These are phyloP conservation scores for Microsporum ferrugineum DNA, from an alignment of 2,329 filamentous ascomycete species.

Conservation along the genomic window DNA sequence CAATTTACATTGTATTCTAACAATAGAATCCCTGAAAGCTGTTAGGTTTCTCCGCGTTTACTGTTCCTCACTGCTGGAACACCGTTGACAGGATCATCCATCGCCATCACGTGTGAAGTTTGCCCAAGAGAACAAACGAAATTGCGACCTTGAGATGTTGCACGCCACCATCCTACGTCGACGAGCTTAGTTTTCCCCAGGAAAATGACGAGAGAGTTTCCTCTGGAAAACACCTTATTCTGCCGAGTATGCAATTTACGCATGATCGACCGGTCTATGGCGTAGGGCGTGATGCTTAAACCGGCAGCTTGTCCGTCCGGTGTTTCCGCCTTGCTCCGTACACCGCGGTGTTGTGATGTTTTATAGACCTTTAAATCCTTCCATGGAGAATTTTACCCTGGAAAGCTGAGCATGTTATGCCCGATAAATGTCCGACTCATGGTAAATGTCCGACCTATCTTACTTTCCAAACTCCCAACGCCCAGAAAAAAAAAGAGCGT, in stretches of 20 bases:
- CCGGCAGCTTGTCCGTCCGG: background rate
- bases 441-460: background rate
- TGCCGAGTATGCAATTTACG: background rate
- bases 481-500: background rate
- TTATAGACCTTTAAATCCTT: background rate
- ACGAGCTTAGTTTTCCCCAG: background rate
- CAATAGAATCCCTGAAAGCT: background rate
- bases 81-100: background rate
- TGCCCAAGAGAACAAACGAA: background rate
- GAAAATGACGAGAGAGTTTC: background rate
- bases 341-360: background rate
- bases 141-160: background rate
- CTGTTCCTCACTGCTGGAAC: conserved; percentile 1
- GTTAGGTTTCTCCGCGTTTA: conserved; percentile 2
- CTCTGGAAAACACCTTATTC: background rate
- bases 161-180: background rate
- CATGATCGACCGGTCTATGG: background rate
- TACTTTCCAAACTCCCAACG: background rate
- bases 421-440: background rate
- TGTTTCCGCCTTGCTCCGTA: background rate
- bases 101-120: background rate
- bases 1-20: background rate
- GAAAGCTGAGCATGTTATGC: background rate
- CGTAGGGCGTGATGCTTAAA: background rate
- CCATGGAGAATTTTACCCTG: background rate